These are phyloP conservation scores for Cardamine resedifolia DNA, from an alignment of 345 rosid species.

Conservation along the genomic window DNA sequence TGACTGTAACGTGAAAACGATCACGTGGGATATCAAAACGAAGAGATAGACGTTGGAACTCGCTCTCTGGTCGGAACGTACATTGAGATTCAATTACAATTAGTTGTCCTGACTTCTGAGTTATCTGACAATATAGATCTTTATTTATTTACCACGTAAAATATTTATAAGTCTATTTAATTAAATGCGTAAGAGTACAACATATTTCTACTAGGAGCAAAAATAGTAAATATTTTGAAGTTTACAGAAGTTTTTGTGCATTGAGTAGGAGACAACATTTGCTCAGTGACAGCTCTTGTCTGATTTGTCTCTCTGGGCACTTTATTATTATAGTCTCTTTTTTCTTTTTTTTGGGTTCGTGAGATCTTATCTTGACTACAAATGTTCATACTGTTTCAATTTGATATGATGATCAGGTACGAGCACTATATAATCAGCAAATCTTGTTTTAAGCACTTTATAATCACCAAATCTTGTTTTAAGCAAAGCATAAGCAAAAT, in stretches of 20 bases:
- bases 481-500: background rate
- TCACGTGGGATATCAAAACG: slow-evolving; percentile 40
- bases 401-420: slow-evolving; percentile 15
- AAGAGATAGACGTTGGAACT: slow-evolving; percentile 38
- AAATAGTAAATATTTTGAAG: background rate
- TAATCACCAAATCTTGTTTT: background rate
- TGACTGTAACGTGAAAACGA: slow-evolving; percentile 29
- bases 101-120: slow-evolving; percentile 14
- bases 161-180: background rate
- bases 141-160: background rate
- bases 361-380: background rate
- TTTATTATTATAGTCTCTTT: slow-evolving; percentile 29
- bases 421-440: background rate
- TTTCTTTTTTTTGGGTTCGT: background rate
- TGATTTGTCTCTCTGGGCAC: slow-evolving; percentile 15
- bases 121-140: slow-evolving; percentile 9
- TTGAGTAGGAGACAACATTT: slow-evolving; percentile 36
- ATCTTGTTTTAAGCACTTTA: background rate
- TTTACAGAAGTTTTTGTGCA: slow-evolving; percentile 29
- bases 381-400: slow-evolving; percentile 8
- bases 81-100: slow-evolving; percentile 14
- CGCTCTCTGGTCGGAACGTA: slow-evolving; percentile 34
- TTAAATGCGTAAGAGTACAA: background rate
- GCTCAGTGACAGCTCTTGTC: slow-evolving; percentile 34
- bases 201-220: slow-evolving; percentile 2